A percentile compares a stretch with the other conserved stretches of the same genome.
Conservation (phyloP, 2,329 filamentous ascomycete species). For the Hypoxylon rubiginosum region DNA sequence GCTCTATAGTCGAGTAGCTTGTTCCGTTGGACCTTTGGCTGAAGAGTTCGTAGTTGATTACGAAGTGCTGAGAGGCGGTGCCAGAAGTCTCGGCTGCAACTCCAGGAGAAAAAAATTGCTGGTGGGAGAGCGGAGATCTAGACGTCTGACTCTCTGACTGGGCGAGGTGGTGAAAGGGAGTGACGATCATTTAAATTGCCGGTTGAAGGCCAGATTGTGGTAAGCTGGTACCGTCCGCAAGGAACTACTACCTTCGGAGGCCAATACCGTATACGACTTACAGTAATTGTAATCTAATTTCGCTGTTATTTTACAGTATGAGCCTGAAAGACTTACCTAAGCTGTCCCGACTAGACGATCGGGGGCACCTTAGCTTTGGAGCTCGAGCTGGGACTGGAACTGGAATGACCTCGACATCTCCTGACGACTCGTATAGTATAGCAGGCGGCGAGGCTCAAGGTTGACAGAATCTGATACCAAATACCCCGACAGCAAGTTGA, state of each 20-base stretch:
- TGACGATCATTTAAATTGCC: slow-evolving; percentile 42
- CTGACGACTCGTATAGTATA: not conserved
- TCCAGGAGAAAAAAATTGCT: not conserved
- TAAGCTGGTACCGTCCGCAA: slow-evolving; percentile 30
- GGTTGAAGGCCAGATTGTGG: slow-evolving; percentile 34
- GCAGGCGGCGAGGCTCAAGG: slow-evolving; percentile 5
- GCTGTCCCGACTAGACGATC: slow-evolving; percentile 8
- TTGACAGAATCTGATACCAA: slow-evolving; percentile 13
- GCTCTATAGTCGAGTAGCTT: slow-evolving; percentile 4
- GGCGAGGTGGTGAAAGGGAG: slow-evolving; percentile 27
- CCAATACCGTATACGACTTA: slow-evolving; percentile 17
- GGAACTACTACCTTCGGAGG: slow-evolving; percentile 23
- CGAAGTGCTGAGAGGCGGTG: slow-evolving; percentile 22
- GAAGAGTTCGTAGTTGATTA: slow-evolving; percentile 16
- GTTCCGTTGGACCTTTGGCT: slow-evolving; percentile 6
- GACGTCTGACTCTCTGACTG: slow-evolving; percentile 12
- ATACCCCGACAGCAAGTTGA: not conserved
- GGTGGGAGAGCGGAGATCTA: slow-evolving; percentile 22
- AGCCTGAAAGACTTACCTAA: slow-evolving; percentile 10
- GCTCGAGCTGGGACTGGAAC: not conserved
- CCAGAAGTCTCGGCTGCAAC: not conserved
- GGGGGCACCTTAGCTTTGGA: slow-evolving; percentile 24
- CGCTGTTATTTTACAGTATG: slow-evolving; percentile 11
- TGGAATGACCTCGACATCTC: not conserved
- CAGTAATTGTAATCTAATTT: slow-evolving; percentile 7